A percentile compares a stretch with the other conserved stretches of the same genome.
These are phyloP conservation scores for Pseudocercospora pini-densiflorae DNA, from an alignment of 2,329 filamentous ascomycete species.

Conservation along the genomic window DNA sequence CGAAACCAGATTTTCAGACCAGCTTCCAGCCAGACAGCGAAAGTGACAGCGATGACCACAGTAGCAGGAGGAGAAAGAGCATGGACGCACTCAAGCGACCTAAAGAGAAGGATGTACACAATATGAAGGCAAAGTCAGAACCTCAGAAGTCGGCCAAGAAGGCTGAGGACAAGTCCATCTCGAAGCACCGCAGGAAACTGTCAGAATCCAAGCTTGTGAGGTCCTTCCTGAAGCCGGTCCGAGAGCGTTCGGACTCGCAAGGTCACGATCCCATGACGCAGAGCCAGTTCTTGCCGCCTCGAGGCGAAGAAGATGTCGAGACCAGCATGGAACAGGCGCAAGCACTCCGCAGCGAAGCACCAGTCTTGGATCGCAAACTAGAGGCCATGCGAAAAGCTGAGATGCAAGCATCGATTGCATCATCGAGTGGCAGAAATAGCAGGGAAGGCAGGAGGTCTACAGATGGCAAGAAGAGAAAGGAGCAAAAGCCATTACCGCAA, in stretches of 20 bases:
- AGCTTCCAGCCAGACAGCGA: conserved; percentile 71
- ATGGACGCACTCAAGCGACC: conserved; percentile 6
- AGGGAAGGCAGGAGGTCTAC: conserved; percentile 26
- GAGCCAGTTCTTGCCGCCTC: conserved; percentile 36
- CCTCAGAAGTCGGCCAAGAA: conserved; percentile 8
- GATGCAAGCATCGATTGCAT: conserved; percentile 34
- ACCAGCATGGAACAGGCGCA: conserved; percentile 26
- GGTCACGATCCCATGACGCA: conserved; percentile 38
- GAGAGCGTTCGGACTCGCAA: conserved; percentile 42
- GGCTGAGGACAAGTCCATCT: conserved; percentile 9
- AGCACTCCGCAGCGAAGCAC: conserved; percentile 58
- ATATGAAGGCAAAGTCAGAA: conserved; percentile 7
- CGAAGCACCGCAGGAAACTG: conserved; percentile 58
- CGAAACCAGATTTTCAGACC: conserved; percentile 75
- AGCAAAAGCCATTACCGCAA: conserved; percentile 24
- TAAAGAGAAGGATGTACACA: conserved; percentile 12
- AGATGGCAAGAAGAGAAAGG: conserved; percentile 10
- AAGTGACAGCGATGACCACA: conserved; percentile 61
- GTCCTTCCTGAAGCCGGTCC: conserved; percentile 64
- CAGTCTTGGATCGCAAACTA: conserved; percentile 75
- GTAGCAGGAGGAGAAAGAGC: conserved; percentile 19
- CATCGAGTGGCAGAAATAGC: conserved; percentile 28
- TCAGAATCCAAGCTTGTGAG: conserved; percentile 69
- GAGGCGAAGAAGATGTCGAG: conserved; percentile 22
- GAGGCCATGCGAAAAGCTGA: conserved; percentile 37